A percentile compares a stretch with the other conserved stretches of the same genome.
Conservation (phyloP, 106 monocot species). For the Platanthera guangdongensis region DNA sequence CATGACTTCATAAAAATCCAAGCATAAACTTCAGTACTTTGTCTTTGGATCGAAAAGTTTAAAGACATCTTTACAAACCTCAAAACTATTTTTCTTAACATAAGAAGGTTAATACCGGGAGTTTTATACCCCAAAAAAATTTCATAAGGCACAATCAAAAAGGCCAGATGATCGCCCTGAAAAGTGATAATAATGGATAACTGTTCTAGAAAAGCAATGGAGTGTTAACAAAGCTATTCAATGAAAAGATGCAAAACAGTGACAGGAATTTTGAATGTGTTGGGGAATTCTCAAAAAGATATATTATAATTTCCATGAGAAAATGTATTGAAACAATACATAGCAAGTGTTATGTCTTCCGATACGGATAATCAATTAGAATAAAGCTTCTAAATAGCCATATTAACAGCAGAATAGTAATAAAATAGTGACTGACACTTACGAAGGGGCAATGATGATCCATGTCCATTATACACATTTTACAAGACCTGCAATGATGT, state of each 20-base stretch:
- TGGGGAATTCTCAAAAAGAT: not conserved
- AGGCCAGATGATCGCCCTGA: not conserved
- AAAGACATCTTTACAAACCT: too few relatives aligned
- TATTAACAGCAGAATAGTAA: not conserved
- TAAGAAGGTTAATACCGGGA: too few relatives aligned
- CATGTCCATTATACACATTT: constrained; percentile 86
- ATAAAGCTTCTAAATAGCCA: not conserved
- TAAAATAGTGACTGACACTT: constrained; percentile 17
- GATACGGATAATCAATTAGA: not conserved
- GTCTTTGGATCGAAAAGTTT: too few relatives aligned
- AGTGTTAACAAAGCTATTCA: not conserved
- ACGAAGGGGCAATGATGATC: constrained; percentile 99
- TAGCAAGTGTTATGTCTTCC: not conserved
- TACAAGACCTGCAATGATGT: constrained; percentile 89
- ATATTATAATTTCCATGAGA: not conserved
- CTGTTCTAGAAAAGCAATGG: not conserved
- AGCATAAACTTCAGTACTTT: too few relatives aligned
- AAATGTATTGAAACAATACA: not conserved
- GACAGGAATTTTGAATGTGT: not conserved
- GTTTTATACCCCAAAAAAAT: not conserved
- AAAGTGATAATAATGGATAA: not conserved
- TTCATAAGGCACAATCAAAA: not conserved
- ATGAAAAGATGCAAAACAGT: not conserved
- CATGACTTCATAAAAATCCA: too few relatives aligned
- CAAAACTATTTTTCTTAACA: too few relatives aligned